phyloP scores from a whole-genome alignment of 192 early-diverging fungal species.

The Coemansia sp. region DNA sequence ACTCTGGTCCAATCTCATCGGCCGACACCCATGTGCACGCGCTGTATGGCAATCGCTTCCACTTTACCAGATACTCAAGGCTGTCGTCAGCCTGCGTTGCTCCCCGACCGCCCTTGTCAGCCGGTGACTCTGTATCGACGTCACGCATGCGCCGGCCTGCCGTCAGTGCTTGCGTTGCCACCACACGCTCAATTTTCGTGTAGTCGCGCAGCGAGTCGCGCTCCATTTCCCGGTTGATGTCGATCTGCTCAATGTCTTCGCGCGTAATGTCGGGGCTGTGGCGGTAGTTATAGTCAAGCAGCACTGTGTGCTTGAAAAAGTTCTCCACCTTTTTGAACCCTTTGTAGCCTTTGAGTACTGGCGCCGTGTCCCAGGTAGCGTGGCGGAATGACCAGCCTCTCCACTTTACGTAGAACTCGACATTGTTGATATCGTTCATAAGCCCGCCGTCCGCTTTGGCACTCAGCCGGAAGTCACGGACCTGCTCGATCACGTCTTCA shows the following conservation, averaged over 20 bases:
- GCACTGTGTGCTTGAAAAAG: slow-evolving; percentile 66
- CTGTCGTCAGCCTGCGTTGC: slow-evolving; percentile 47
- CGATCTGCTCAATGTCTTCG: slow-evolving; percentile 87
- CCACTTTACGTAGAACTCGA: slow-evolving; percentile 95
- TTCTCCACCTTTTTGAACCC: slow-evolving; percentile 89
- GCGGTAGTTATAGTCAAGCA: slow-evolving; percentile 59
- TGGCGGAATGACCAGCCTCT: slow-evolving; percentile 84
- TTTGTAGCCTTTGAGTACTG: slow-evolving; percentile 66
- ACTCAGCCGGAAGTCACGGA: slow-evolving; percentile 48
- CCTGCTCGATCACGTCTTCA: slow-evolving; percentile 49
- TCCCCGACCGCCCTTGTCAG: slow-evolving; percentile 1
- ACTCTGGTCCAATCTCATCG: slow-evolving; percentile 66
- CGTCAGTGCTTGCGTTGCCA: slow-evolving; percentile 60
- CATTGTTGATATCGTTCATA: slow-evolving; percentile 49
- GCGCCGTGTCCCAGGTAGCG: slow-evolving; percentile 83
- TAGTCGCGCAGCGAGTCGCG: slow-evolving; percentile 80
- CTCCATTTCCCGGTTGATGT: slow-evolving; percentile 79
- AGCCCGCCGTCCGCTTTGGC: slow-evolving; percentile 21
- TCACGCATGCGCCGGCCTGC: slow-evolving; percentile 23
- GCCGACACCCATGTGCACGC: slow-evolving; percentile 85
- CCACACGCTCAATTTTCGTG: slow-evolving; percentile 84
- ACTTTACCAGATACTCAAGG: slow-evolving; percentile 89
- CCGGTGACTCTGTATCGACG: slow-evolving; percentile 23
- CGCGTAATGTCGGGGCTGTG: slow-evolving; percentile 66
- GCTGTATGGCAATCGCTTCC: slow-evolving; percentile 84